Percentiles rank a stretch among this genome's conserved stretches.
Conservation (phyloP, 257 asterid species). For the Solanum pinnatisectum region DNA sequence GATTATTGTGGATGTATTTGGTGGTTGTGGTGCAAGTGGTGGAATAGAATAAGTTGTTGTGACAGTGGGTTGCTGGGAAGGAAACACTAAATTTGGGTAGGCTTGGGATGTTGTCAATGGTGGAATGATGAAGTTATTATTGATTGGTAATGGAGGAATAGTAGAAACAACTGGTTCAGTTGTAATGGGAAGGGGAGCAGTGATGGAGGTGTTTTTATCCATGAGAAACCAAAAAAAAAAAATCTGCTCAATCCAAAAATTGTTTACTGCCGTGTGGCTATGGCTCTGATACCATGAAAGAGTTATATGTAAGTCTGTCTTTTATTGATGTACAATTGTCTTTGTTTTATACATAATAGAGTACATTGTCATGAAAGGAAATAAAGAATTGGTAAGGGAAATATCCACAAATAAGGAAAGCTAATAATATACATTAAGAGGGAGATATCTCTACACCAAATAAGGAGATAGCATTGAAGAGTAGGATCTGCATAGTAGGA, state of each 20-base stretch:
- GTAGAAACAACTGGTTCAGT: neutral
- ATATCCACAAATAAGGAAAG: neutral
- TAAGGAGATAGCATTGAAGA: neutral
- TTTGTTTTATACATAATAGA: neutral
- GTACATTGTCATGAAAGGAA: neutral
- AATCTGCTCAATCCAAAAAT: no score
- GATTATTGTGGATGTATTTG: neutral
- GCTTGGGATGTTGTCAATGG: neutral
- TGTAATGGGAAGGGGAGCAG: neutral
- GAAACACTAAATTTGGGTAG: neutral
- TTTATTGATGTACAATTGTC: neutral
- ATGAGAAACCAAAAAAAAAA: no score
- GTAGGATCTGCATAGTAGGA: neutral
- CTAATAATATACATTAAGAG: neutral
- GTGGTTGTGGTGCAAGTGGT: no score
- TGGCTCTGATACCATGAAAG: neutral
- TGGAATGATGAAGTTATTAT: no score
- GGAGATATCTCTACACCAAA: neutral
- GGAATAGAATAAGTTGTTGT: no score
- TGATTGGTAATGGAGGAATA: neutral
- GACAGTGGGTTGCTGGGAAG: no score
- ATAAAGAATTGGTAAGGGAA: neutral
- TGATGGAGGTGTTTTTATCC: neutral
- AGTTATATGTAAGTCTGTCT: no score
- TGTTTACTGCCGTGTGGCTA: neutral